Evolutionary conservation across 768 basidiomycete species (phyloP), one percentile per base, ranked within the genome.

Genomic region (Lactifluus subvellereus): DNA sequence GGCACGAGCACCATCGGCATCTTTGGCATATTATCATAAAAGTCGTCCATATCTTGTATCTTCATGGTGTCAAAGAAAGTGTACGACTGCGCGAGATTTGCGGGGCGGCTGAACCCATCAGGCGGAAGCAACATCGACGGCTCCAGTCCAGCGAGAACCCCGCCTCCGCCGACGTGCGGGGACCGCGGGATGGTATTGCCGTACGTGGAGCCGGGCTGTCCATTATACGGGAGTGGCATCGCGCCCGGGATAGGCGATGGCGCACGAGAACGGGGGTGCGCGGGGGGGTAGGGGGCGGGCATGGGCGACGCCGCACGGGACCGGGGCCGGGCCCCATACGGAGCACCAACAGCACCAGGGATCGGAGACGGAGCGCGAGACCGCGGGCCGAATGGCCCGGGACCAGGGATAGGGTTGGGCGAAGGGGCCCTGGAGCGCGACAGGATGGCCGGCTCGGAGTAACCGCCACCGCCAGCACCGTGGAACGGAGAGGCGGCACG

Each of bases 1-100:
- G 88, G 79, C 40, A 82, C 78, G 27, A 93, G 80, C 11, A 87
- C 83, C 6, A 78, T 65, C 7, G 91, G 91, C 84, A 93, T 86
- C 68, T 84, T 80, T 13, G 89, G 88, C 45, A 85, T 77, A 16
- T 78, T 78, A 47, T 85, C 82, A 50, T 83, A 79, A 68, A 91
- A 82, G 30, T 84, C 83, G 40, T 91, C 87, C 88, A 93, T 86
- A 45, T 89, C 84, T 68, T 86, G 81, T 54, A 92, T 78, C 73
- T 84, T 88, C 77, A 85, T 84, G 4, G 80, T 74, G 14, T 84
- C 83, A 70, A 93, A 93, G 33, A 83, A 82, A 0, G 84, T 80
- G 73, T 85, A 93, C 7, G 86, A 75, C 64, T 83, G 82, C 20
- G 82, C 80, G 37, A 80, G 80, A 69, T 88, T 90, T 48, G 87